Base-by-base conservation (phyloP, 1,139 yeast genomes). In the Taphrina wiesneri region DNA sequence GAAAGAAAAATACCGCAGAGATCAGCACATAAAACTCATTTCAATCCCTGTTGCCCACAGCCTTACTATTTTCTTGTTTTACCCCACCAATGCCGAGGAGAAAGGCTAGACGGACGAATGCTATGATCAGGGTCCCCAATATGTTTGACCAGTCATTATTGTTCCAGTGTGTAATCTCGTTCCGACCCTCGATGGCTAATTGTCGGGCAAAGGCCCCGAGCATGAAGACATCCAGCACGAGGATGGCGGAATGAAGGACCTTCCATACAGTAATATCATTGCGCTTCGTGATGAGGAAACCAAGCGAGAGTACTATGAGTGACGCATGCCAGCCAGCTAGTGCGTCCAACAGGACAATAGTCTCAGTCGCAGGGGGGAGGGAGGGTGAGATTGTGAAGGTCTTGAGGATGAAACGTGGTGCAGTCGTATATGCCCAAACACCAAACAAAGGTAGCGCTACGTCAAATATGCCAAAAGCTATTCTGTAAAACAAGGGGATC, bases 271-370 rank as follows among this genome's bases (percentile, higher is more conserved):
- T 21, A 13, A 45, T 11, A 45, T 45, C 49, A 9, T 45, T n/a
- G 25, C 28, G 49, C 49, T 45, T 45, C 28, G 49, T 45, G 49
- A 45, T 45, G 28, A 45, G 49, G 49, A 45, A 45, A 28, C 49
- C 49, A 7, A 45, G 25, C 5, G 49, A 21, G 49, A 45, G 25
- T n/a, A n/a, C 11, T 5, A 45, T 23, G 28, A 45, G n/a, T 28
- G 21, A 1, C n/a, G 49, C 49, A 23, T 45, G 49, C 49, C 49
- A 45, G n/a, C 49, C 28, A 11, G 28, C 49, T 1, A 45, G 28
- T n/a, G 28, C 28, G 6, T 23, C 49, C 13, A 23, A 13, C 49
- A 45, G 7, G 13, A 45, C 28, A 5, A 21, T 45, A 9, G 49
- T 45, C 49, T 45, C 49, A 3, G 28, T 23, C 28, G 49, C 25